Base-by-base conservation (phyloP, 352 stramenopile genomes). In the Blastocystis sp. region DNA sequence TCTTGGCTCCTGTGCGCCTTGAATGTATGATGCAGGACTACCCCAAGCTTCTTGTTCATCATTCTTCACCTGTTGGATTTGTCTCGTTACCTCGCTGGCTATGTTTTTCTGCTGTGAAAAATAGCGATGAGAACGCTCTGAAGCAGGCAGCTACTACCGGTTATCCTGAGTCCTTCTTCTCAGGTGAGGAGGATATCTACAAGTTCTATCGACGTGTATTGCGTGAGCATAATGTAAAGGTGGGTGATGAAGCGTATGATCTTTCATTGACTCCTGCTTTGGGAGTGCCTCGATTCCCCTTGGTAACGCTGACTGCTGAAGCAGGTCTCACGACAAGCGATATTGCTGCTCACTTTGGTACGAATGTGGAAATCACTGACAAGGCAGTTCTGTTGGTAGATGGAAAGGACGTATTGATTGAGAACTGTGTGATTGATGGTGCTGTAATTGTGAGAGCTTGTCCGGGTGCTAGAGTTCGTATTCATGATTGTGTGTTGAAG, bases 1-100 rank as follows among this genome's bases (percentile, higher is more conserved):
- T 98, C 91, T 97, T 96, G 91, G 97, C 97, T 82, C 95, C 95
- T 13, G 96, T 94, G 24, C 91, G 95, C 27, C 90, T 97, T 30
- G 95, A 97, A 92, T 98, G 95, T 90, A 97, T 98, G 95, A 97
- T 98, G 95, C 95, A 97, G 92, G 94, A 97, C 89, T 96, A 96
- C 90, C 95, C 95, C 0, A 96, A 95, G 90, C 70, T 96, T 66
- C 93, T 92, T 13, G 42, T 76, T 5, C 75, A 78, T 1, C 92
- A 90, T 9, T 90, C 92, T 56, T 90, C 90, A 5, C 92, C 93
- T 48, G 94, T 97, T n/a, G 95, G 94, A 35, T 98, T 97, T 89
- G 97, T 94, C 19, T 93, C 90, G 68, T 89, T 95, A n/a, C 82
- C 91, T 3, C 90, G 90, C 24, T 94, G 93, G 69, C 90, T 96